Conservation (phyloP, 2,329 filamentous ascomycete genomes). For the Aspergillus clavatus region DNA sequence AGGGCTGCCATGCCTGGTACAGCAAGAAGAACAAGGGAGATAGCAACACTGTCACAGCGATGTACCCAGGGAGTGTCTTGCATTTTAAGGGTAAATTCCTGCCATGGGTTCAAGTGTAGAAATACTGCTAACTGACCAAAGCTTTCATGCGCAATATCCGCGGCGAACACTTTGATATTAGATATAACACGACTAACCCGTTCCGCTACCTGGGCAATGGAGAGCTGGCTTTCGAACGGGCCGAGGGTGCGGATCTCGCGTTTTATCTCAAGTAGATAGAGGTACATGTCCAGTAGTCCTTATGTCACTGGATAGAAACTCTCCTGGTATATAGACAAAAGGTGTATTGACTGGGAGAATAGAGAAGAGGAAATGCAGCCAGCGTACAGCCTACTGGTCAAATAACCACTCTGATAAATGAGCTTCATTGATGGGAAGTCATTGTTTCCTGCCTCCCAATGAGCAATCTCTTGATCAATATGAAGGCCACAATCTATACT, state of each 20-base stretch:
- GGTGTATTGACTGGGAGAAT: not conserved
- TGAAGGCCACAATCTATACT: no score
- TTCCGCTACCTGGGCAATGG: slow-evolving; percentile 15
- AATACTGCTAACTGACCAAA: not conserved
- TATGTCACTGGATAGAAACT: no score
- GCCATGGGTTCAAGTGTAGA: not conserved
- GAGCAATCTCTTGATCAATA: no score
- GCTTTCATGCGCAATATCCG: slow-evolving; percentile 11
- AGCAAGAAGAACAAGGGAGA: slow-evolving; percentile 11
- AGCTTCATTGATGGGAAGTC: no score
- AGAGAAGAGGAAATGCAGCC: no score
- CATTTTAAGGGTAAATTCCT: slow-evolving; percentile 17
- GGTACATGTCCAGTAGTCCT: no score
- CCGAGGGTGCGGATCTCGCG: slow-evolving; percentile 7
- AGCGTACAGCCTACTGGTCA: no score
- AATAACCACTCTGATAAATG: no score
- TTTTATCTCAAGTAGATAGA: no score
- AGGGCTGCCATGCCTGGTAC: slow-evolving; percentile 26
- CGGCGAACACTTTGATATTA: slow-evolving; percentile 16
- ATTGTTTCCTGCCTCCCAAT: no score
- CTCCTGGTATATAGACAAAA: no score
- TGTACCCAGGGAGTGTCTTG: slow-evolving; percentile 23
- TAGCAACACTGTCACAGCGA: slow-evolving; percentile 16
- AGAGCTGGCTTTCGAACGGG: slow-evolving; percentile 10
- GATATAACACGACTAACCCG: slow-evolving; percentile 9